These are phyloP conservation scores for Posidonia australis DNA, from an alignment of 106 monocot species.

Conservation along the genomic window DNA sequence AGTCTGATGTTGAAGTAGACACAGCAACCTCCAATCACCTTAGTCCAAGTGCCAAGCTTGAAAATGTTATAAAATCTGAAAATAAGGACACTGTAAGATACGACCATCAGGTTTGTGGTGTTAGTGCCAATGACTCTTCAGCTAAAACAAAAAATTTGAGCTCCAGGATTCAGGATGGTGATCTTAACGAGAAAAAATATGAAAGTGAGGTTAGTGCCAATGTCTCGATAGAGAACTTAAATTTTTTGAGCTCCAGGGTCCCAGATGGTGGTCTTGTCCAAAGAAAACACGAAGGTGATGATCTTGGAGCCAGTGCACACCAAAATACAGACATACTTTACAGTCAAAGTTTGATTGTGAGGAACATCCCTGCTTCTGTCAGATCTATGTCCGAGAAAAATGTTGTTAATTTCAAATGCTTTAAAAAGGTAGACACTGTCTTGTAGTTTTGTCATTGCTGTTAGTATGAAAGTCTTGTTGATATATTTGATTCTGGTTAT, in stretches of 20 bases:
- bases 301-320: conserved; percentile 27
- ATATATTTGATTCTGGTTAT: too few relatives aligned
- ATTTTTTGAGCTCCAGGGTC: conserved; percentile 4
- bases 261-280: conserved; percentile 15
- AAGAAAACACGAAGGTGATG: conserved; percentile 37
- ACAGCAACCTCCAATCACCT: conserved; percentile 40
- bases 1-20: conserved; percentile 83
- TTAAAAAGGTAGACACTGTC: conserved; percentile 64
- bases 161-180: not conserved
- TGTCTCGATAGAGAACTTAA: not conserved
- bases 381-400: conserved; percentile 9
- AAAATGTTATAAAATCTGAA: conserved; percentile 10
- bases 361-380: conserved; percentile 9
- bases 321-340: conserved; percentile 76
- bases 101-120: not conserved
- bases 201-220: conserved; percentile 1
- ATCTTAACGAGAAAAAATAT: not conserved
- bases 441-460: not conserved
- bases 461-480: not conserved
- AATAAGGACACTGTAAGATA: conserved; percentile 11
- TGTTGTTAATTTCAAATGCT: conserved; percentile 65
- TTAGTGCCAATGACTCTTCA: not conserved
- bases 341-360: conserved; percentile 59
- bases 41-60: conserved; percentile 9
- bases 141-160: not conserved